Evolutionary conservation across 139 green algal genomes (phyloP).

Genomic region (Desmodesmus armatus): DNA sequence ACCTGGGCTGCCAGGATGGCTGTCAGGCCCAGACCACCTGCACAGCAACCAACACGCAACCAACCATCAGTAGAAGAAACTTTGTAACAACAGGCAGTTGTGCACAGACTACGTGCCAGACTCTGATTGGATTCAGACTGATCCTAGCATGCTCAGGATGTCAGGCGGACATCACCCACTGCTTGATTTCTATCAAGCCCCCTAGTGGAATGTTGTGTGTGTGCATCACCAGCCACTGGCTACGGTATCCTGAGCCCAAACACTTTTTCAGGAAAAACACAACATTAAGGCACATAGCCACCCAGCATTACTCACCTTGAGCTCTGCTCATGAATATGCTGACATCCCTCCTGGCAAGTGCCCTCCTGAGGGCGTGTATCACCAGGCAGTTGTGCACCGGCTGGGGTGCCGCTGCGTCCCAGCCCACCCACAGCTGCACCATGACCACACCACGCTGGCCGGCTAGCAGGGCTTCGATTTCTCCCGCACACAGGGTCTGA

Average conservation of each 20-base stretch:
- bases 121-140: too few relatives aligned
- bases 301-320: background rate
- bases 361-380: slow-evolving; percentile 49
- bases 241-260: too few relatives aligned
- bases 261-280: background rate
- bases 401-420: slow-evolving; percentile 29
- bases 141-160: too few relatives aligned
- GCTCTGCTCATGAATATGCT: slow-evolving; percentile 45
- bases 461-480: slow-evolving; percentile 59
- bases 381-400: slow-evolving; percentile 65
- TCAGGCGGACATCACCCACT: too few relatives aligned
- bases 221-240: too few relatives aligned
- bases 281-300: background rate
- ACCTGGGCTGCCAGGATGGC: slow-evolving; percentile 60
- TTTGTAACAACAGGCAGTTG: too few relatives aligned
- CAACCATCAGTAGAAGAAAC: too few relatives aligned
- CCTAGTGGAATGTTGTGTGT: too few relatives aligned
- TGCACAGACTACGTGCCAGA: too few relatives aligned
- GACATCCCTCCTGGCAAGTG: slow-evolving; percentile 41
- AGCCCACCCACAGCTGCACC: slow-evolving; percentile 60
- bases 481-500: slow-evolving; percentile 56
- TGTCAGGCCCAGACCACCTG: slow-evolving; percentile 55
- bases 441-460: slow-evolving; percentile 57
- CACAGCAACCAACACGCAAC: background rate
- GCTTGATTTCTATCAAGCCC: too few relatives aligned